Evolutionary conservation across 148 eudicot genomes (phyloP).

Genomic region (Nyssa sinensis): DNA sequence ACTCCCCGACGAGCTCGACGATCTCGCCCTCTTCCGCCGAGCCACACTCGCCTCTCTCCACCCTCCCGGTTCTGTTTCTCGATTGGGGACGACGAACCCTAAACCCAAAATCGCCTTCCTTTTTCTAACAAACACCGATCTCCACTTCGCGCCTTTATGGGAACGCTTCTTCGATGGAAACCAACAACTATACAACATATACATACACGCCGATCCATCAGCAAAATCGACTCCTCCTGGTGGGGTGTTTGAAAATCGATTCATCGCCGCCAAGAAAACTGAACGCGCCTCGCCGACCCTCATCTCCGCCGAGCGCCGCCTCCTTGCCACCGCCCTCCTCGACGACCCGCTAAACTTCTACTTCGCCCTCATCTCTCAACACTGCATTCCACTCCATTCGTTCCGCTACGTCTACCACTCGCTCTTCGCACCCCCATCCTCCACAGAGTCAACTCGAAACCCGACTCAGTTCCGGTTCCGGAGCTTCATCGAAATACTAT

Average conservation of each 20-base stretch:
- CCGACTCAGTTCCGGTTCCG: conserved; percentile 2
- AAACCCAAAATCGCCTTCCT: conserved; percentile 67
- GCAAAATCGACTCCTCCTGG: conserved; percentile 18
- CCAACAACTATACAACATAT: conserved; percentile 41
- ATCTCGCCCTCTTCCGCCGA: conserved; percentile 55
- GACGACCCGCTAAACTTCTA: conserved; percentile 46
- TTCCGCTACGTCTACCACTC: conserved; percentile 35
- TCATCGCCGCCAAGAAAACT: conserved; percentile 35
- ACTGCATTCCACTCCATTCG: conserved; percentile 61
- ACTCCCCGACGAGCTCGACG: conserved; percentile 60
- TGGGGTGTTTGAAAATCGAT: conserved; percentile 40
- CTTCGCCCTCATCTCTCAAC: conserved; percentile 53
- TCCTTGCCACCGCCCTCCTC: conserved; percentile 51
- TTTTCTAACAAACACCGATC: conserved; percentile 55
- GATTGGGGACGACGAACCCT: conserved; percentile 29
- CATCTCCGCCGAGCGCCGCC: conserved; percentile 61
- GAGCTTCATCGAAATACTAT: conserved; percentile 53
- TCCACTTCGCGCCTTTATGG: conserved; percentile 72
- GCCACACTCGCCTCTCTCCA: conserved; percentile 40
- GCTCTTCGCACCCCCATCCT: conserved; percentile 14
- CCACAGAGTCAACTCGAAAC: not conserved
- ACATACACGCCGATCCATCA: conserved; percentile 63
- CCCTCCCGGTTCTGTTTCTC: conserved; percentile 24
- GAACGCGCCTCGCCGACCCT: conserved; percentile 53
- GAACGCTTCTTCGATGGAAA: conserved; percentile 40